Conservation (phyloP, 2,329 filamentous ascomycete species). For the Curvularia verruculosa region DNA sequence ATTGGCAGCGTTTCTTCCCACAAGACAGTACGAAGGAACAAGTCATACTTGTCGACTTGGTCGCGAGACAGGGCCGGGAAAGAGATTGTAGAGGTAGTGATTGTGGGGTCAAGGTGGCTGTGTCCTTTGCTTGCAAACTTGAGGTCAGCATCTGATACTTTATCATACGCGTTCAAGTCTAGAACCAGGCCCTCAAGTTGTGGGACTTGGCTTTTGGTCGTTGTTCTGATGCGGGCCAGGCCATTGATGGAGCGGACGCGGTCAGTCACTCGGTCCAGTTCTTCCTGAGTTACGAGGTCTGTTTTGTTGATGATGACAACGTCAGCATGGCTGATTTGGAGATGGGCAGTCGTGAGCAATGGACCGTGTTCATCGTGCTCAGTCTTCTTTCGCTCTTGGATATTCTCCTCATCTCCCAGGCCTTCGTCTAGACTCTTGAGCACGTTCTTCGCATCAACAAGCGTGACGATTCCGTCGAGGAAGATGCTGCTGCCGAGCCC, state of each 20-base stretch:
- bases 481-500: slow-evolving; percentile 94
- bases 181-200: slow-evolving; percentile 83
- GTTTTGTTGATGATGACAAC: slow-evolving; percentile 94
- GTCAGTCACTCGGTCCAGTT: slow-evolving; percentile 71
- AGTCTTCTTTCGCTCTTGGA: slow-evolving; percentile 54
- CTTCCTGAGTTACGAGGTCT: slow-evolving; percentile 74
- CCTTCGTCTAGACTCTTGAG: slow-evolving; percentile 78
- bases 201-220: slow-evolving; percentile 78
- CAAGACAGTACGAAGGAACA: slow-evolving; percentile 80
- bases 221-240: slow-evolving; percentile 82
- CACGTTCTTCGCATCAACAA: slow-evolving; percentile 95
- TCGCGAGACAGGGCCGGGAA: slow-evolving; percentile 64
- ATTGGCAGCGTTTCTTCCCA: slow-evolving; percentile 75
- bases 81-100: slow-evolving; percentile 78
- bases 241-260: slow-evolving; percentile 87
- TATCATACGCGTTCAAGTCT: slow-evolving; percentile 91
- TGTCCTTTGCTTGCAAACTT: slow-evolving; percentile 79
- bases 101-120: slow-evolving; percentile 87
- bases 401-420: slow-evolving; percentile 52
- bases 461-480: slow-evolving; percentile 92
- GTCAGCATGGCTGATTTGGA: slow-evolving; percentile 96
- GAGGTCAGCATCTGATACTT: slow-evolving; percentile 68
- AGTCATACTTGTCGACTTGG: slow-evolving; percentile 71
- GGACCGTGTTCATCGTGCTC: slow-evolving; percentile 62
- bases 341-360: slow-evolving; percentile 86